Evolutionary conservation across 2,329 filamentous ascomycete species (phyloP).

Genomic region (Byssochlamys sp.): DNA sequence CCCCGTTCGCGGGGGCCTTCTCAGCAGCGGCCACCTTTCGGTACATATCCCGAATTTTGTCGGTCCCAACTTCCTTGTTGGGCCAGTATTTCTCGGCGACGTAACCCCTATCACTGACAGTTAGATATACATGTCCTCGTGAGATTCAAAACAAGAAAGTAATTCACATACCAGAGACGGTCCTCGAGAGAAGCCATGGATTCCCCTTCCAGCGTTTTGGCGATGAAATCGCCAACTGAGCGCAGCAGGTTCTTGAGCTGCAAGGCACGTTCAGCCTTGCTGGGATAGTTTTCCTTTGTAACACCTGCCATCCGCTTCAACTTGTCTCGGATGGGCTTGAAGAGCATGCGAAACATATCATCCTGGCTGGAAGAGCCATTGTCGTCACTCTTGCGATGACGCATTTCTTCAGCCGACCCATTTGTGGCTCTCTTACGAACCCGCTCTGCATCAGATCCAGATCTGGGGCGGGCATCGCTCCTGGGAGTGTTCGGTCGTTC

Average conservation of each 20-base stretch:
- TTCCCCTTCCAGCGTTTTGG: conserved; percentile 27
- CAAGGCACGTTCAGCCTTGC: conserved; percentile 33
- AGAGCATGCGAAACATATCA: conserved; percentile 36
- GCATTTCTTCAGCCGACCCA: conserved; percentile 24
- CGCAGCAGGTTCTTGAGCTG: conserved; percentile 35
- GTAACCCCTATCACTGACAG: conserved; percentile 28
- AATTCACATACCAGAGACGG: conserved; percentile 35
- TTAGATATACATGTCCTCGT: conserved; percentile 13
- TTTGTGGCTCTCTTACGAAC: conserved; percentile 24
- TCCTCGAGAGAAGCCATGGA: conserved; percentile 33
- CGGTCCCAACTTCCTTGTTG: conserved; percentile 32
- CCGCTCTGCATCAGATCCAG: conserved; percentile 24
- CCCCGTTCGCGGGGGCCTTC: conserved; percentile 17
- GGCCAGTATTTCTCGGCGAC: conserved; percentile 38
- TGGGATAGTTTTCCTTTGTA: conserved; percentile 38
- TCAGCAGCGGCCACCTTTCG: conserved; percentile 25
- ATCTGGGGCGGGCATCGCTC: conserved; percentile 29
- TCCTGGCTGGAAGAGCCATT: conserved; percentile 25
- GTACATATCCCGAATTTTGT: conserved; percentile 30
- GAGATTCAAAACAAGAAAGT: not conserved
- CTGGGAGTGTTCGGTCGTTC: conserved; percentile 36
- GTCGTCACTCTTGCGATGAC: conserved; percentile 28
- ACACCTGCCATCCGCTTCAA: conserved; percentile 36
- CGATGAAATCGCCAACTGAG: conserved; percentile 40
- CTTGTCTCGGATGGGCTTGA: conserved; percentile 37